These are phyloP conservation scores for Mortierella sp. DNA, from an alignment of 371 early-diverging fungal genomes.

Conservation along the genomic window DNA sequence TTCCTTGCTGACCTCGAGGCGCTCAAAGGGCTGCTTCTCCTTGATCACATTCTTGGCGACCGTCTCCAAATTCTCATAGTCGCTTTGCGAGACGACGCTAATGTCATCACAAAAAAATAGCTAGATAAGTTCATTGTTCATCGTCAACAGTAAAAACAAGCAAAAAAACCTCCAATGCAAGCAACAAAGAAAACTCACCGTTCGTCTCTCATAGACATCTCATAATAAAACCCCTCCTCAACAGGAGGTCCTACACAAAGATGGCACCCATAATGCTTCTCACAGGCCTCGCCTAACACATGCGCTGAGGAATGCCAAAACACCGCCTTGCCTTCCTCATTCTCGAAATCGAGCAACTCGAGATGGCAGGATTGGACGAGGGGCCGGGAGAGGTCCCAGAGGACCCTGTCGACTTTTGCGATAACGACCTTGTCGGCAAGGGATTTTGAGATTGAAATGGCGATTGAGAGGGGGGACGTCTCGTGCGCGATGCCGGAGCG, in stretches of 20 bases:
- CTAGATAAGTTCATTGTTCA: background rate
- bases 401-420: constrained; percentile 91
- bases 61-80: constrained; percentile 90
- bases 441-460: constrained; percentile 87
- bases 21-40: constrained; percentile 97
- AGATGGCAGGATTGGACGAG: constrained; percentile 85
- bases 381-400: constrained; percentile 95
- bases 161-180: background rate
- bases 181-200: constrained; percentile 57
- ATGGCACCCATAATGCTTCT: constrained; percentile 95
- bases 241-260: constrained; percentile 99
- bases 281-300: constrained; percentile 98
- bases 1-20: constrained; percentile 90
- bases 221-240: constrained; percentile 99
- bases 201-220: constrained; percentile 89
- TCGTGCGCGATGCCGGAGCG: constrained; percentile 93
- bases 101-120: background rate
- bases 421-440: constrained; percentile 93
- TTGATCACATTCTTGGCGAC: constrained; percentile 89
- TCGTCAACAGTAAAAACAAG: background rate
- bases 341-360: constrained; percentile 96
- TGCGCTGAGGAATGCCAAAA: constrained; percentile 99
- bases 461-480: constrained; percentile 96
- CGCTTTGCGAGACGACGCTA: constrained; percentile 83
- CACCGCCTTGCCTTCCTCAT: constrained; percentile 92